Evolutionary conservation across 1,284 basidiomycete species (phyloP).

Genomic region (Mycena sp.): DNA sequence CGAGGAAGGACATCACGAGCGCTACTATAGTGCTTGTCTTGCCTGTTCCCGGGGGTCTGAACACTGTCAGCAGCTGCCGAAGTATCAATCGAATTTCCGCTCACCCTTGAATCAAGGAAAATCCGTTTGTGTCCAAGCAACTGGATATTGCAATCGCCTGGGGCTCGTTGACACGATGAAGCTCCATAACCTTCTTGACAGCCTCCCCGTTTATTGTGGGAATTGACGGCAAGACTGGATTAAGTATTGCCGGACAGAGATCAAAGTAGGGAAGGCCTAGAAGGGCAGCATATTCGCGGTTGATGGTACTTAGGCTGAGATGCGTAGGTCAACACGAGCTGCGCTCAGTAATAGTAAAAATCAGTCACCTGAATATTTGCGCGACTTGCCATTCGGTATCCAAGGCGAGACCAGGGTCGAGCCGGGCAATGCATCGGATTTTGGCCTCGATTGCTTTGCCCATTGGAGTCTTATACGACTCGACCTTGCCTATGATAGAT

Average conservation of each 20-base stretch:
- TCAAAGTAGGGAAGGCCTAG: conserved; percentile 88
- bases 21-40: conserved; percentile 99
- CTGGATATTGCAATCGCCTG: conserved; percentile 92
- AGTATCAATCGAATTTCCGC: conserved; percentile 40
- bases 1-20: conserved; percentile 73
- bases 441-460: conserved; percentile 48
- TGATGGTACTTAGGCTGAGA: conserved; percentile 86
- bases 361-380: conserved; percentile 83
- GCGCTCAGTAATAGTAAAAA: conserved; percentile 16
- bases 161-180: conserved; percentile 89
- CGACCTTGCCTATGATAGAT: conserved; percentile 82
- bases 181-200: conserved; percentile 75
- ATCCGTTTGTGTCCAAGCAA: conserved; percentile 81
- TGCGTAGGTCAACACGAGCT: conserved; percentile 5
- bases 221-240: conserved; percentile 67
- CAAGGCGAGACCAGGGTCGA: conserved; percentile 70
- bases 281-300: conserved; percentile 93
- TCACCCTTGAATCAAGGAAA: conserved; percentile 95
- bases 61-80: conserved; percentile 19
- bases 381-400: conserved; percentile 80
- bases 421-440: conserved; percentile 28
- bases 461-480: conserved; percentile 67
- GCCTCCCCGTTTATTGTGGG: conserved; percentile 63
- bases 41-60: conserved; percentile 95
- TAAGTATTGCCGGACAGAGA: conserved; percentile 76